These are phyloP conservation scores for Tetrahymena malaccensis DNA, from an alignment of 73 alveolate species.

Conservation along the genomic window DNA sequence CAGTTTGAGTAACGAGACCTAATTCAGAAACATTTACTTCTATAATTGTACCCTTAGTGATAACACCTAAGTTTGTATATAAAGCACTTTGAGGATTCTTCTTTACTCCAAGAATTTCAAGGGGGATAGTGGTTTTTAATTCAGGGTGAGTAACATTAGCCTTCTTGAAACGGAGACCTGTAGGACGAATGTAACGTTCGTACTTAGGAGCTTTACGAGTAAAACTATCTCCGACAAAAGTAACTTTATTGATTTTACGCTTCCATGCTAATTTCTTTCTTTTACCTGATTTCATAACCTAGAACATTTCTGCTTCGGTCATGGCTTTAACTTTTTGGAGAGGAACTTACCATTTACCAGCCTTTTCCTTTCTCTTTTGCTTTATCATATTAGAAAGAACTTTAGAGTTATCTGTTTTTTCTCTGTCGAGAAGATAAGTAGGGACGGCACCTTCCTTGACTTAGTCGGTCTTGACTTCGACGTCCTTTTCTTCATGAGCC, in stretches of 20 bases:
- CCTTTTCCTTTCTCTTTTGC: conserved; percentile 97
- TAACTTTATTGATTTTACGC: conserved; percentile 89
- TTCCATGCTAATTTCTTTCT: conserved; percentile 96
- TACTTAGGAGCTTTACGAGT: conserved; percentile 98
- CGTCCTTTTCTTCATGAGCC: conserved; percentile 93
- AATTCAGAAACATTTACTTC: conserved; percentile 95
- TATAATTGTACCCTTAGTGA: conserved; percentile 93
- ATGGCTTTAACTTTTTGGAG: conserved; percentile 93
- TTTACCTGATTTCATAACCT: conserved; percentile 91
- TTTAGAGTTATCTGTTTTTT: conserved; percentile 85
- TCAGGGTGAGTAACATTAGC: conserved; percentile 99
- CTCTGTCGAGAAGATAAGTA: conserved; percentile 94
- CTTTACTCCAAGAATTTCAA: conserved; percentile 94
- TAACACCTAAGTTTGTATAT: conserved; percentile 95
- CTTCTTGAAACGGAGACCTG: conserved; percentile 94
- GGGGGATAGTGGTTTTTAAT: conserved; percentile 92
- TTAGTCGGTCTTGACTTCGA: conserved; percentile 72
- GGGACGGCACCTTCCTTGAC: conserved; percentile 96
- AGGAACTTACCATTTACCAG: conserved; percentile 99
- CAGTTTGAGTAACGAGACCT: conserved; percentile 94
- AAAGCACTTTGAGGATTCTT: conserved; percentile 95
- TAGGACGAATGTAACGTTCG: conserved; percentile 97
- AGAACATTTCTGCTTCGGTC: conserved; percentile 98
- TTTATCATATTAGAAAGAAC: conserved; percentile 94
- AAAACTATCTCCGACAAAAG: conserved; percentile 92